Evolutionary conservation across 1,139 yeast genomes (phyloP).

Genomic region (Suhomyces yuchorum): DNA sequence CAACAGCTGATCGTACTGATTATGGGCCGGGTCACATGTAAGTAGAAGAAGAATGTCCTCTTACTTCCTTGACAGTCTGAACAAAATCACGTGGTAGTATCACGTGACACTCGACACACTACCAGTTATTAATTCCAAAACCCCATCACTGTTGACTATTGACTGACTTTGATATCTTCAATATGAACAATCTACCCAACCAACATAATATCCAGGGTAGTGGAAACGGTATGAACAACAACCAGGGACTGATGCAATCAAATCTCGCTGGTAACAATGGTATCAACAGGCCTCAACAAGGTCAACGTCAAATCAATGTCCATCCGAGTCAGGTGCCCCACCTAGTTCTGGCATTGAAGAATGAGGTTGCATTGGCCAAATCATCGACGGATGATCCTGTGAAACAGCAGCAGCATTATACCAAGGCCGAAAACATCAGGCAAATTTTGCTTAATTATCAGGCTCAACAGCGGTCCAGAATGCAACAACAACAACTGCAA

Average conservation of each 20-base stretch:
- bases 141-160: not conserved
- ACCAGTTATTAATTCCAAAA: constrained; percentile 11
- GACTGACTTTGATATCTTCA: not conserved
- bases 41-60: no score
- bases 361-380: constrained; percentile 65
- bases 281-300: constrained; percentile 7
- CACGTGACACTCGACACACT: not conserved
- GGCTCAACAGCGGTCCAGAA: constrained; percentile 38
- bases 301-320: constrained; percentile 30
- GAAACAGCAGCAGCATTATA: constrained; percentile 68
- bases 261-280: constrained; percentile 4
- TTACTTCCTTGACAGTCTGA: no score
- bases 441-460: constrained; percentile 47
- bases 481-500: constrained; percentile 16
- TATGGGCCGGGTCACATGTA: no score
- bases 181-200: constrained; percentile 13
- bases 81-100: not conserved
- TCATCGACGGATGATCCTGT: constrained; percentile 55
- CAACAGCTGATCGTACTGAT: no score
- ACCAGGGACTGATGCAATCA: constrained; percentile 1
- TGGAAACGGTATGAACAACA: constrained; percentile 1
- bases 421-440: constrained; percentile 68
- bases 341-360: constrained; percentile 58
- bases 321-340: constrained; percentile 64
- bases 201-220: constrained; percentile 11